Base-by-base conservation (phyloP, 2,329 filamentous ascomycete species). In the Trichophyton schoenleinii region DNA sequence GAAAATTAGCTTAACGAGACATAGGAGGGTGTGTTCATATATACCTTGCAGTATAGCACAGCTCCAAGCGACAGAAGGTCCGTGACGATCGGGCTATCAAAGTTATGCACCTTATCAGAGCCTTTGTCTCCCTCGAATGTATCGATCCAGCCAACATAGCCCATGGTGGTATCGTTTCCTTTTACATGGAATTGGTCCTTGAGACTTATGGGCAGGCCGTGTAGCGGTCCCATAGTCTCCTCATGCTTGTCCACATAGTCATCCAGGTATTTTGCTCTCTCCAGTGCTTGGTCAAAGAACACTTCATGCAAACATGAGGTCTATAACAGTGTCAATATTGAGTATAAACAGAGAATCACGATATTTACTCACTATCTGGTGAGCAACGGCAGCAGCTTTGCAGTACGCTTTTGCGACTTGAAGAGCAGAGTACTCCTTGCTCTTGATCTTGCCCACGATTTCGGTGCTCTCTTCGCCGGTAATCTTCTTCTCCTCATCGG, bases 51-150 rank as follows among this genome's bases (percentile, higher is more conserved):
- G 71, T 77, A 84, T 2, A 80, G 69, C 0, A 83, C 74, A 0
- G 82, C 83, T 1, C 83, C 83, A 0, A 80, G 71, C 3, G 71
- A 72, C 7, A 80, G 74, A 13, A 86, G 71, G 65, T 83, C 79
- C 25, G 70, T 72, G 2, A 84, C 82, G 67, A 86, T 78, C 64
- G 85, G 79, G 57, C 81, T 84, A 71, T 87, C 77, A 65, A 79
- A 79, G 48, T 76, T 67, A 2, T 70, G 69, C 71, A 72, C 73
- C 74, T 82, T 67, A 74, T 80, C 36, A 75, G 78, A 62, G 74
- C 80, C 77, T 62, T 78, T 78, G 48, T 77, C 72, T 58, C 81
- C 83, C 70, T 86, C 72, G 64, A 84, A 81, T 0, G 80, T 81
- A 5, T 79, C 80, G n/a, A 86, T 68, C 59, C 64, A 61, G n/a